Conservation (phyloP, 768 basidiomycete genomes). For the Hebeloma cylindrosporum region DNA sequence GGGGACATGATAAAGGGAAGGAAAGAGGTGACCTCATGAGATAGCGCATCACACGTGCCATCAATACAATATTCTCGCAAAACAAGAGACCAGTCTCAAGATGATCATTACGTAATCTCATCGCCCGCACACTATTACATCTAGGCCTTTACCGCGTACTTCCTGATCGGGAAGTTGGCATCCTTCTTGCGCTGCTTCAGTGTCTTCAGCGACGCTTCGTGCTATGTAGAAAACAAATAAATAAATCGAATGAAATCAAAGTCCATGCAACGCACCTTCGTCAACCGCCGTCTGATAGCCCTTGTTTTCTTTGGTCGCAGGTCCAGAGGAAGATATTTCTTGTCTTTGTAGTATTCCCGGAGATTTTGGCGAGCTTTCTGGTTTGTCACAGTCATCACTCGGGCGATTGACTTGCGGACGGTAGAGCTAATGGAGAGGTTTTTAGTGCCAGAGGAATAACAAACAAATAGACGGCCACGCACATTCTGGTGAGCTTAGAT, state of each 20-base stretch:
- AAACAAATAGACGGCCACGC: slow-evolving; percentile 31
- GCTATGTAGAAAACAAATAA: slow-evolving; percentile 41
- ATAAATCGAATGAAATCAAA: neutral
- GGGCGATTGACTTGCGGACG: slow-evolving; percentile 98
- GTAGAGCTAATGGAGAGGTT: slow-evolving; percentile 58
- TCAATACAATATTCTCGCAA: no score
- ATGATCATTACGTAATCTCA: slow-evolving; percentile 18
- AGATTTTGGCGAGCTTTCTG: slow-evolving; percentile 96
- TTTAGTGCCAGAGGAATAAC: slow-evolving; percentile 1
- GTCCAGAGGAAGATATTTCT: slow-evolving; percentile 96
- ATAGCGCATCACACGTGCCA: slow-evolving; percentile 15
- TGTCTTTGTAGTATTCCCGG: slow-evolving; percentile 96
- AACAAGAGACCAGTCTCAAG: no score
- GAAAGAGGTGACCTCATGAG: slow-evolving; percentile 28
- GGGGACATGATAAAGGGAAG: slow-evolving; percentile 20
- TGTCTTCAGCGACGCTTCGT: slow-evolving; percentile 84
- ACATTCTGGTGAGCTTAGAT: slow-evolving; percentile 98
- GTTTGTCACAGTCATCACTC: slow-evolving; percentile 98
- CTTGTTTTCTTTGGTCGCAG: slow-evolving; percentile 98
- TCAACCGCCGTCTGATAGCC: slow-evolving; percentile 94
- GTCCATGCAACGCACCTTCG: slow-evolving; percentile 58
- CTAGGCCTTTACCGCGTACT: slow-evolving; percentile 95
- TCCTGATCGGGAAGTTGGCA: slow-evolving; percentile 88
- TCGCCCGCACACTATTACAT: slow-evolving; percentile 17
- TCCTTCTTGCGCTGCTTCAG: slow-evolving; percentile 94